These are phyloP conservation scores for Astrothelium subdiscretum DNA, from an alignment of 495 filamentous ascomycete species.

Conservation along the genomic window DNA sequence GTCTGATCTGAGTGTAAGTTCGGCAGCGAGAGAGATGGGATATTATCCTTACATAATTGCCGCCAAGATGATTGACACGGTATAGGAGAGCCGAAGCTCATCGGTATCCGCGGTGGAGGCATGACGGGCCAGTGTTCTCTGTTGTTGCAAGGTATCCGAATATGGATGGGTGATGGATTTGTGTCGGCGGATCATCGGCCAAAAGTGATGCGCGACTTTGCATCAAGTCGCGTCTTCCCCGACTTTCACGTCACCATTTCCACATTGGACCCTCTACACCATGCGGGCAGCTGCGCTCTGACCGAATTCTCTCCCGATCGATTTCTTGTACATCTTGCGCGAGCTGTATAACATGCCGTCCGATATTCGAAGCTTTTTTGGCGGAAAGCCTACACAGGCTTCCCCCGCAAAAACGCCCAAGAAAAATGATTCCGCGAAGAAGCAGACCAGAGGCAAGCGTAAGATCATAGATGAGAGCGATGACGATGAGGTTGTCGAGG, in stretches of 20 bases:
- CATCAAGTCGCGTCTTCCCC: neutral
- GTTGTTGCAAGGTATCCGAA: neutral
- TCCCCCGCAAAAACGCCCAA: conserved; percentile 11
- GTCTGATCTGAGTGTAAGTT: conserved; percentile 3
- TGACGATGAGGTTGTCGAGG: conserved; percentile 14
- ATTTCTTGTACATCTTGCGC: neutral
- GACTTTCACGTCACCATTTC: neutral
- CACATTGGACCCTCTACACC: neutral
- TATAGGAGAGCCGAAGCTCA: neutral
- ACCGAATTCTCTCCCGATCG: neutral
- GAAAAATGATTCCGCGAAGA: conserved; percentile 15
- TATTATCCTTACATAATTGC: neutral
- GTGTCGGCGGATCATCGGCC: neutral
- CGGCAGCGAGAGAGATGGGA: neutral
- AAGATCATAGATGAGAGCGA: conserved; percentile 27
- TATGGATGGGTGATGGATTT: neutral
- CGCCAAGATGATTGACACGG: too few relatives aligned
- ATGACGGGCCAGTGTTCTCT: conserved; percentile 6
- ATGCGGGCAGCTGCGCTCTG: neutral
- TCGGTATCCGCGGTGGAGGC: conserved; percentile 17
- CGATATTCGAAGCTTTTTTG: conserved; percentile 34
- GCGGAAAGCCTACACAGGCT: conserved; percentile 18
- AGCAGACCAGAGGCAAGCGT: conserved; percentile 14
- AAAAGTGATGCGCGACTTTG: neutral
- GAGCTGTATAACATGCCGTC: conserved; percentile 18